These are phyloP conservation scores for Coccomyxa subellipsoidea DNA, from an alignment of 163 green algal genomes.

Conservation along the genomic window DNA sequence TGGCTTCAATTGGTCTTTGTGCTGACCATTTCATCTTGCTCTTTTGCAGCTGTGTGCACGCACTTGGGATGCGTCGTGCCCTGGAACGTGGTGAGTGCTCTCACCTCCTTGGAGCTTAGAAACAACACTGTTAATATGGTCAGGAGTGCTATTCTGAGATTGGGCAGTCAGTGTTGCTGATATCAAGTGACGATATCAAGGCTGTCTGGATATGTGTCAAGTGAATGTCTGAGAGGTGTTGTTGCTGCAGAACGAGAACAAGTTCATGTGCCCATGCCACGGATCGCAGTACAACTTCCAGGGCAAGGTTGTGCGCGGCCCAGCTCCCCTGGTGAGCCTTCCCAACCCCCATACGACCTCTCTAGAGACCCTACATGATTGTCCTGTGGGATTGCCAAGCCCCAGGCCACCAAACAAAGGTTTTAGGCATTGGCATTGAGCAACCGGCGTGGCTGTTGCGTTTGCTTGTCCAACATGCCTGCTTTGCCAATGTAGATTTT, in stretches of 20 bases:
- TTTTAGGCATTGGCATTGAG: too few relatives aligned
- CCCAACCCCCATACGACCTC: not conserved
- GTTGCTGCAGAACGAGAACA: constrained; percentile 71
- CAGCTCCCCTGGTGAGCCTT: constrained; percentile 83
- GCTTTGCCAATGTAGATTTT: too few relatives aligned
- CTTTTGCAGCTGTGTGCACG: constrained; percentile 85
- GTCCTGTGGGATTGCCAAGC: too few relatives aligned
- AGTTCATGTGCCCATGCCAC: constrained; percentile 99
- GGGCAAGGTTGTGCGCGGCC: constrained; percentile 96
- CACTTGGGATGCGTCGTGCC: constrained; percentile 98
- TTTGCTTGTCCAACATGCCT: too few relatives aligned
- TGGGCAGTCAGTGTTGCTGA: too few relatives aligned
- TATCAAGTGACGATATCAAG: not conserved
- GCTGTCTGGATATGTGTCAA: not conserved
- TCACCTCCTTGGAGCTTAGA: constrained; percentile 8
- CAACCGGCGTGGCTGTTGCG: too few relatives aligned
- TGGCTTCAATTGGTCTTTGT: too few relatives aligned
- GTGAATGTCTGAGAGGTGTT: not conserved
- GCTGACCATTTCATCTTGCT: not conserved
- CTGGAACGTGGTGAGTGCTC: constrained; percentile 61
- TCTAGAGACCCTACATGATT: not conserved
- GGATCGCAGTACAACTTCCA: constrained; percentile 96
- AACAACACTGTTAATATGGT: too few relatives aligned
- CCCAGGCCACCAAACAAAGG: too few relatives aligned
- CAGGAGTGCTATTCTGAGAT: too few relatives aligned